A percentile compares a stretch with the other conserved stretches of the same genome.
These are phyloP conservation scores for Vicia sativa DNA, from an alignment of 306 rosid species.

Conservation along the genomic window DNA sequence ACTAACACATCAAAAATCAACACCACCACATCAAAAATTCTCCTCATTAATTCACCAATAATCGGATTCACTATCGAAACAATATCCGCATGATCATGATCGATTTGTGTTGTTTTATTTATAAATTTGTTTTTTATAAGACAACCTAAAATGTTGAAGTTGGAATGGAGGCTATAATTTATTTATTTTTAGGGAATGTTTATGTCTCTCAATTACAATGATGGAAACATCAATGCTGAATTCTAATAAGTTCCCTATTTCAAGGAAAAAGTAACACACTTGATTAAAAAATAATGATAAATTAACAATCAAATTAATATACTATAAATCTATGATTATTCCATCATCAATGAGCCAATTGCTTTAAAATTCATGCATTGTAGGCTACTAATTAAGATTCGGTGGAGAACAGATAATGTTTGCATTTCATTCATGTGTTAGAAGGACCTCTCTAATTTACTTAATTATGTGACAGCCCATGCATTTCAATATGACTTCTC, in stretches of 20 bases:
- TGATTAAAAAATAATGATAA: not conserved
- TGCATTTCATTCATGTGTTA: constrained; percentile 1
- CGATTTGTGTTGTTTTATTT: too few relatives aligned
- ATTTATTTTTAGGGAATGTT: not conserved
- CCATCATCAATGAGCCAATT: not conserved
- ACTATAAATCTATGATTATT: not conserved
- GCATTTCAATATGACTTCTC: not conserved
- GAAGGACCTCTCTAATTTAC: constrained; percentile 9
- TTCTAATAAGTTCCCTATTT: not conserved
- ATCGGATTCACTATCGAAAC: too few relatives aligned
- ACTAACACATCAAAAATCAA: too few relatives aligned
- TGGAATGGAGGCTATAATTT: too few relatives aligned
- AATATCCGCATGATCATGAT: too few relatives aligned
- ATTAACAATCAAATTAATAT: not conserved
- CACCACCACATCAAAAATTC: too few relatives aligned
- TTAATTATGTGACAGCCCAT: not conserved
- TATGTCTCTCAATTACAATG: not conserved
- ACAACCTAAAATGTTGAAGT: too few relatives aligned
- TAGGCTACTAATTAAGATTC: not conserved
- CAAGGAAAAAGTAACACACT: not conserved
- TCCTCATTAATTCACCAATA: too few relatives aligned
- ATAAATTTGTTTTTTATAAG: too few relatives aligned
- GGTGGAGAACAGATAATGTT: not conserved
- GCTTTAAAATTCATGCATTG: not conserved
- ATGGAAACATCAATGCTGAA: not conserved